Percentiles rank a stretch among this genome's conserved stretches.
These are phyloP conservation scores for Hanseniaspora guilliermondii DNA, from an alignment of 805 yeast genomes.

Conservation along the genomic window DNA sequence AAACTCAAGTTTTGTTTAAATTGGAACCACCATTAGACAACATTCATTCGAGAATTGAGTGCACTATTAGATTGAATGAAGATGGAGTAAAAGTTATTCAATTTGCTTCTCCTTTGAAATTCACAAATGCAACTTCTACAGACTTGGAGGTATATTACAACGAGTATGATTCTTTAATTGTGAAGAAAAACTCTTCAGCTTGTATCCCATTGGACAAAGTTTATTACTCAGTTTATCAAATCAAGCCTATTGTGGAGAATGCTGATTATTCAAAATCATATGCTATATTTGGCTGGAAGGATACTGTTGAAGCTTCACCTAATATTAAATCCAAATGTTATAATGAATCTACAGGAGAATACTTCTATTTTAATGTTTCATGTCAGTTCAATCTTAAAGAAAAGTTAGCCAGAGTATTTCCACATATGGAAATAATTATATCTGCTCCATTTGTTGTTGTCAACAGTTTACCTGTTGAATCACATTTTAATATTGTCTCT, in stretches of 20 bases:
- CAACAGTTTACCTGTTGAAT: constrained; percentile 72
- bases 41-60: constrained; percentile 61
- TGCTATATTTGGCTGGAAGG: constrained; percentile 53
- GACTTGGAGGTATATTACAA: constrained; percentile 34
- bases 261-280: constrained; percentile 58
- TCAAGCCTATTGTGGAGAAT: constrained; percentile 46
- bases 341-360: constrained; percentile 32
- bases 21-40: constrained; percentile 49
- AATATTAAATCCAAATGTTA: constrained; percentile 44
- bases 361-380: constrained; percentile 60
- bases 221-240: constrained; percentile 41
- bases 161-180: constrained; percentile 27
- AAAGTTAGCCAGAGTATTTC: constrained; percentile 63
- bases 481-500: constrained; percentile 64
- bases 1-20: constrained; percentile 69
- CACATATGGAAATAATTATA: constrained; percentile 64
- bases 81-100: constrained; percentile 69
- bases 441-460: constrained; percentile 80
- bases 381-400: constrained; percentile 54
- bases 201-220: constrained; percentile 67
- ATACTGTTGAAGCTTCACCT: constrained; percentile 24
- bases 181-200: constrained; percentile 45
- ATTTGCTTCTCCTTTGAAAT: constrained; percentile 61
- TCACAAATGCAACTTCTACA: constrained; percentile 58
- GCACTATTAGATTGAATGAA: constrained; percentile 55